These are phyloP conservation scores for Aspergillaceae sp. DNA, from an alignment of 2,329 filamentous ascomycete genomes.

Conservation along the genomic window DNA sequence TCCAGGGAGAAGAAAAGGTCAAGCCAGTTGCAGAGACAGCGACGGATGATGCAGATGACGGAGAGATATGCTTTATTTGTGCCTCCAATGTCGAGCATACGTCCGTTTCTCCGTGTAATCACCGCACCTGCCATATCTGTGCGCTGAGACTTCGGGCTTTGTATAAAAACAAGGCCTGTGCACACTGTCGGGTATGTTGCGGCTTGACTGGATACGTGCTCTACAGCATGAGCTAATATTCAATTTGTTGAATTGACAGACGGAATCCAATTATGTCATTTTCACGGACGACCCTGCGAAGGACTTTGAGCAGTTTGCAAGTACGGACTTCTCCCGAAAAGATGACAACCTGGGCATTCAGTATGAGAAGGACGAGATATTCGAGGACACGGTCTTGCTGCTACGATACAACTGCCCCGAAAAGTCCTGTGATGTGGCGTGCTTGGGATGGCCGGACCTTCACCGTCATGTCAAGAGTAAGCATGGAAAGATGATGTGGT, in stretches of 20 bases:
- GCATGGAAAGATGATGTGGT: constrained; percentile 81
- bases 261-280: constrained; percentile 59
- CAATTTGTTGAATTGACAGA: constrained; percentile 16
- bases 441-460: constrained; percentile 68
- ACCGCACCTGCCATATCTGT: constrained; percentile 94
- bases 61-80: constrained; percentile 94
- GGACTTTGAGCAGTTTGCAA: constrained; percentile 72
- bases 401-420: constrained; percentile 94
- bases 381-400: constrained; percentile 79
- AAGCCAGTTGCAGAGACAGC: constrained; percentile 21
- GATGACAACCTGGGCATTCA: constrained; percentile 86
- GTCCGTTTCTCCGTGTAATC: constrained; percentile 87
- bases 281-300: constrained; percentile 82
- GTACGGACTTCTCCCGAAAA: constrained; percentile 62
- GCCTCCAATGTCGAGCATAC: constrained; percentile 82
- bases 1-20: constrained; percentile 21
- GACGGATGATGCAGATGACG: constrained; percentile 50
- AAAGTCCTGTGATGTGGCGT: constrained; percentile 71
- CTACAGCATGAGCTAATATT: constrained; percentile 5
- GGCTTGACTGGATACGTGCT: neutral
- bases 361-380: constrained; percentile 81
- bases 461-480: constrained; percentile 71
- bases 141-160: constrained; percentile 80
- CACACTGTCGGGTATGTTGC: constrained; percentile 74
- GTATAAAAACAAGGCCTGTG: constrained; percentile 93